Percentiles rank a stretch among this genome's conserved stretches.
These are phyloP conservation scores for Solanum piurae DNA, from an alignment of 257 asterid genomes.

Conservation along the genomic window DNA sequence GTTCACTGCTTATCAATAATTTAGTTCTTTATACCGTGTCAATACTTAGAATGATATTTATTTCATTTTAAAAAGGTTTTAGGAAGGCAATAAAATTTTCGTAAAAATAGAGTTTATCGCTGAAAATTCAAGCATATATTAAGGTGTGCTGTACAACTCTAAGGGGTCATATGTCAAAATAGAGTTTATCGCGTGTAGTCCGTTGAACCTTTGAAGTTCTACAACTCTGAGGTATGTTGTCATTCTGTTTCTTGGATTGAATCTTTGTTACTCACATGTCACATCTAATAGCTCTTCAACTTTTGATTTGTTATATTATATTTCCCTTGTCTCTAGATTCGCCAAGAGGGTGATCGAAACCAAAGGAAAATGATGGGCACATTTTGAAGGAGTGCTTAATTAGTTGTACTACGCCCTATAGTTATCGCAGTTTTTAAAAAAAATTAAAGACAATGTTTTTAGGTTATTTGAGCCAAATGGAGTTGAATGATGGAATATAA, in stretches of 20 bases:
- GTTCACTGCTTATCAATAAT: too few relatives aligned
- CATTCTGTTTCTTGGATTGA: not conserved
- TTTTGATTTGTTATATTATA: not conserved
- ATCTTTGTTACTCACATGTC: not conserved
- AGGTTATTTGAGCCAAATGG: not conserved
- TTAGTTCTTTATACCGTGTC: too few relatives aligned
- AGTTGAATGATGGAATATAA: not conserved
- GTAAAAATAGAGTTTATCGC: too few relatives aligned
- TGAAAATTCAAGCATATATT: too few relatives aligned
- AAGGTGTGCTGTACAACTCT: too few relatives aligned
- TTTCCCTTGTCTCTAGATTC: constrained; percentile 27
- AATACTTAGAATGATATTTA: too few relatives aligned
- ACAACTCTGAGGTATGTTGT: constrained; percentile 63
- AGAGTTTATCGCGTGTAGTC: not conserved
- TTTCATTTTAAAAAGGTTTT: too few relatives aligned
- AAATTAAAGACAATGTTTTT: not conserved
- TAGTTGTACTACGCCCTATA: not conserved
- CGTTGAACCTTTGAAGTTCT: constrained; percentile 50
- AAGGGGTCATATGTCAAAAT: too few relatives aligned
- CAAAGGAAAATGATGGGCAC: constrained; percentile 26
- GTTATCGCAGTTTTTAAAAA: not conserved
- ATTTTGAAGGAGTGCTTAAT: not conserved
- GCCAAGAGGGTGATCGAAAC: constrained; percentile 76
- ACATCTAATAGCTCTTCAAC: not conserved
- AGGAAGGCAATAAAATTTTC: too few relatives aligned